Evolutionary conservation across 768 basidiomycete species (phyloP), one percentile per base, ranked within the genome.

Genomic region (Suillus weaverae): DNA sequence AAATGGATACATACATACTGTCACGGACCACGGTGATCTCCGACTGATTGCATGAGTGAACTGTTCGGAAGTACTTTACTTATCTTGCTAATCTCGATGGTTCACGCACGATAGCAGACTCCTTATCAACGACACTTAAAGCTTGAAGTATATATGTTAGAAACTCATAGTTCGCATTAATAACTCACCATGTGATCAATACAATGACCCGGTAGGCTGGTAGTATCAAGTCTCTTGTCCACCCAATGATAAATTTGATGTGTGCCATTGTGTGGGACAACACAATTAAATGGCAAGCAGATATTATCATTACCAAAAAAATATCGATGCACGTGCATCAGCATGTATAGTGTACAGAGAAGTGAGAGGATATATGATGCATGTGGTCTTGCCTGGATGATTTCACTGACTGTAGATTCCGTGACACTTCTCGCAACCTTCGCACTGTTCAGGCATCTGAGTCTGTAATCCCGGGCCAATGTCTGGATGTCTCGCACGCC

Each of bases 401-500:
- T 36, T 8, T 57, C 16, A 57, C 18, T 39, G 56, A 26, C 16
- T 18, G 18, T 30, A 39, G 38, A 5, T 6, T 30, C 5, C 18
- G 5, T 11, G 22, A 57, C 36, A 54, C 11, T 6, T 11, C 20
- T 14, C 53, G n/a, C 53, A 59, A 41, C 39, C 26, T 41, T 59
- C 39, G 39, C 39, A 59, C 5, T 20, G 10, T 9, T 20, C 57
- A 41, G 18, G 18, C 5, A 30, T 26, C 26, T 10, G 55, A 57
- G 22, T 26, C 14, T 59, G 57, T 20, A 5, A 41, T 59, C 5
- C 26, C 1, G 33, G 38, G 20, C 22, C 66, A 32, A 66, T 39
- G 44, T 74, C 71, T 0, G 70, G 69, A 51, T 68, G 33, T 51
- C 71, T 69, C 22, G 61, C 39, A 14, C 57, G 69, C 62, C 74